Evolutionary conservation across 768 basidiomycete species (phyloP), one percentile per base, ranked within the genome.

Genomic region (Omphalotus guepiniiformis): DNA sequence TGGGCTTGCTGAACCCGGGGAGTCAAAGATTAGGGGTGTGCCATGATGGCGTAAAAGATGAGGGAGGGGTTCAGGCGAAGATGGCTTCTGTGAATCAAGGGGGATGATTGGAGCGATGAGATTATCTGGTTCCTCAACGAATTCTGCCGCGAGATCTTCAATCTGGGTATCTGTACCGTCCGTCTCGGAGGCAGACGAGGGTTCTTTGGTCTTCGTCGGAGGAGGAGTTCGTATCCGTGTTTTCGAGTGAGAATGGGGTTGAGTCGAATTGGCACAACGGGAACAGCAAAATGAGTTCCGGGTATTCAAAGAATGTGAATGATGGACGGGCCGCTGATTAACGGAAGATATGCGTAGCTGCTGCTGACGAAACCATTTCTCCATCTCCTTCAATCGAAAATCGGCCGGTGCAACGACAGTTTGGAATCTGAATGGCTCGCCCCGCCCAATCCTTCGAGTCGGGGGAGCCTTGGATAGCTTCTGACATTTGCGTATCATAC

Each of bases 401-500:
- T 88, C 85, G 27, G 75, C 59, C 3, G 85, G 84, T 1, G 86
- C 83, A 40, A 84, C 71, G 30, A 85, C 65, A 9, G 83, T 82
- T 52, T 81, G 79, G 63, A 86, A 87, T 26, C 75, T 68, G 44
- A 71, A 65, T 15, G 63, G 61, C 27, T 71, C 62, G 41, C 69
- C 60, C n/a, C 59, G 57, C 16, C 66, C 64, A 43, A 68, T 54
- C 46, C 70, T 63, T 35, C 63, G 70, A 22, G 67, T 60, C 25
- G 70, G 59, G 11, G 74, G 65, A 46, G 63, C 63, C 52, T 74
- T 79, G 37, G 78, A 75, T 36, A 87, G 66, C 47, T 82, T 78
- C 53, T 80, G 79, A 59, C 83, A 87, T 58, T 88, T 88, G 62
- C 85, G 82, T 52, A 87, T 80, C 85, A 88, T 86, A 49, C 86